These are phyloP conservation scores for Auricularia sp. DNA, from an alignment of 768 basidiomycete genomes.

Conservation along the genomic window DNA sequence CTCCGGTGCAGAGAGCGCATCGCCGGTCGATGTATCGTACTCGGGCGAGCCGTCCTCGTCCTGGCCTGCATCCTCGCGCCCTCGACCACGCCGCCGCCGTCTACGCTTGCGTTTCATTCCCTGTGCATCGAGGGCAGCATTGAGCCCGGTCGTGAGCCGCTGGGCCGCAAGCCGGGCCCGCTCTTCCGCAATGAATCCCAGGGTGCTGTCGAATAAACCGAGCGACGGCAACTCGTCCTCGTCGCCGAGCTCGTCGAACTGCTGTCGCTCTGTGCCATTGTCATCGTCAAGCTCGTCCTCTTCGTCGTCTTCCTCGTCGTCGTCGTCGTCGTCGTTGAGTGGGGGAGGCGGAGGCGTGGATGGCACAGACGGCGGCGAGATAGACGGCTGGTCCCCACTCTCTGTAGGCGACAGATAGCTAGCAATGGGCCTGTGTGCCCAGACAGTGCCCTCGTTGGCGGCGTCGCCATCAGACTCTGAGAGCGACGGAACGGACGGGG, in stretches of 20 bases:
- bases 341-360: constrained; percentile 13
- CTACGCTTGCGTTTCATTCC: constrained; percentile 20
- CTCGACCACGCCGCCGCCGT: constrained; percentile 28
- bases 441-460: constrained; percentile 46
- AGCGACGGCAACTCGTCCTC: constrained; percentile 46
- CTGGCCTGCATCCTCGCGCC: constrained; percentile 8
- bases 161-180: constrained; percentile 46
- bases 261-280: constrained; percentile 12
- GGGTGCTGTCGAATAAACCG: constrained; percentile 60
- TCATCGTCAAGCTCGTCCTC: constrained; percentile 6
- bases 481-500: constrained; percentile 18
- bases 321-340: constrained; percentile 13
- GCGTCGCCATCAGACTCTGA: constrained; percentile 23
- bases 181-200: constrained; percentile 68
- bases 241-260: constrained; percentile 15
- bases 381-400: constrained; percentile 9
- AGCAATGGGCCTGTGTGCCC: constrained; percentile 48
- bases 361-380: constrained; percentile 9
- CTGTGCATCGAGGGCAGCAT: neutral
- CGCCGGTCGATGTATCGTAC: constrained; percentile 5
- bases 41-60: neutral
- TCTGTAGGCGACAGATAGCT: constrained; percentile 36
- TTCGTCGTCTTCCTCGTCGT: constrained; percentile 12
- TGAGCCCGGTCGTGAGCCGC: constrained; percentile 2
- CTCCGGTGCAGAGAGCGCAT: constrained; percentile 8